phyloP scores from a whole-genome alignment of 352 stramenopile genomes.

The Globisporangium barbulae region DNA sequence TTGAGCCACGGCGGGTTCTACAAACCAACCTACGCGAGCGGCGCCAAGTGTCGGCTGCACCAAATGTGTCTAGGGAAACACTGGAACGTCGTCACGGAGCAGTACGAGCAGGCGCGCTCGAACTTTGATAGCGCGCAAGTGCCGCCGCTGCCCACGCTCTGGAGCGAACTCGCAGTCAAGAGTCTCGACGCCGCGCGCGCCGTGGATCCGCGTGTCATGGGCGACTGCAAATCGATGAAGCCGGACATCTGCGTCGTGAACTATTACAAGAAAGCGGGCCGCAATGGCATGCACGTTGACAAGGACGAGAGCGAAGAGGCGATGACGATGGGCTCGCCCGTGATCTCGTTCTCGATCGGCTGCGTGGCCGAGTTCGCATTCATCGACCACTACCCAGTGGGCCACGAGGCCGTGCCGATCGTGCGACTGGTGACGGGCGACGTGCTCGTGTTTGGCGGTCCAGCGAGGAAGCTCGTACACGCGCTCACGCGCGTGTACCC shows the following conservation, averaged over 20 bases:
- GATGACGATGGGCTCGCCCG: conserved; percentile 58
- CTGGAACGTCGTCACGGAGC: conserved; percentile 71
- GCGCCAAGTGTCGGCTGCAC: conserved; percentile 67
- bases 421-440: conserved; percentile 65
- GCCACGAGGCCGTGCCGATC: conserved; percentile 44
- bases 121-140: conserved; percentile 47
- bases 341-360: conserved; percentile 71
- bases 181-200: conserved; percentile 35
- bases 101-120: conserved; percentile 54
- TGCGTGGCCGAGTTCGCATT: conserved; percentile 66
- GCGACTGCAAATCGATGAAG: conserved; percentile 35
- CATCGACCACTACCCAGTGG: conserved; percentile 53
- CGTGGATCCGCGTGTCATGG: conserved; percentile 43
- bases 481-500: conserved; percentile 64
- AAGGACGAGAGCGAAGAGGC: conserved; percentile 64
- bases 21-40: conserved; percentile 64
- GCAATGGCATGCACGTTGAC: conserved; percentile 75
- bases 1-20: conserved; percentile 50
- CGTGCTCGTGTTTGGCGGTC: conserved; percentile 68
- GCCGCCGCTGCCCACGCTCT: conserved; percentile 29
- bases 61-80: conserved; percentile 70
- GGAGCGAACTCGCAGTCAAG: conserved; percentile 31
- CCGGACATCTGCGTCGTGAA: conserved; percentile 74
- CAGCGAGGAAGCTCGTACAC: conserved; percentile 54
- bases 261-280: conserved; percentile 72